Conservation (phyloP, 2,329 filamentous ascomycete genomes). For the Thelonectria discophora region DNA sequence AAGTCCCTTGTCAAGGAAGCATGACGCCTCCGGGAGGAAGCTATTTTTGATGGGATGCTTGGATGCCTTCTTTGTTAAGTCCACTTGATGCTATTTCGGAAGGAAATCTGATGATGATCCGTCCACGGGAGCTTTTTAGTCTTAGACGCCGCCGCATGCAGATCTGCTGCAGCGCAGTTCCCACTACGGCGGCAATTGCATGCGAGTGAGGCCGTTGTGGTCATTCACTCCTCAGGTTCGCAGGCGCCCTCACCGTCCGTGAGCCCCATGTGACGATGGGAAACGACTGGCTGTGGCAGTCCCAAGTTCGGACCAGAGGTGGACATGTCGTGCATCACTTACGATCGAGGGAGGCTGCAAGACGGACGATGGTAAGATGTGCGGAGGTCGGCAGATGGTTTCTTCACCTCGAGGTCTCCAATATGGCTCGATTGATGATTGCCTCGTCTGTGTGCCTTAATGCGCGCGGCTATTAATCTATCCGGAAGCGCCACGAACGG, state of each 20-base stretch:
- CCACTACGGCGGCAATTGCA: constrained; percentile 1
- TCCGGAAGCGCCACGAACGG: constrained; percentile 26
- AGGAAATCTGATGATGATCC: neutral
- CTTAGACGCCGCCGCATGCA: neutral
- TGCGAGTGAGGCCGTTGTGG: neutral
- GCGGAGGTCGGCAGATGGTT: no score
- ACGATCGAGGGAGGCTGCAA: neutral
- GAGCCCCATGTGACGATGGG: neutral
- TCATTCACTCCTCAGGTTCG: neutral
- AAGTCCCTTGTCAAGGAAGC: neutral
- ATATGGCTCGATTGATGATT: neutral
- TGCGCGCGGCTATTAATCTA: constrained; percentile 27
- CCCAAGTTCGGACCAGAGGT: neutral
- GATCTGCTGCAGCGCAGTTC: neutral
- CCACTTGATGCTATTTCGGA: constrained; percentile 3
- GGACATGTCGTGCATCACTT: neutral
- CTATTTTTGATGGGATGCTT: neutral
- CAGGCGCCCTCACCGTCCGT: neutral
- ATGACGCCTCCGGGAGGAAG: neutral
- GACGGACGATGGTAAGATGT: neutral
- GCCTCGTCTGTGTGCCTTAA: constrained; percentile 4
- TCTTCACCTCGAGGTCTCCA: neutral
- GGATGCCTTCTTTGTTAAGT: neutral
- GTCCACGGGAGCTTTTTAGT: neutral
- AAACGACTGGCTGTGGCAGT: neutral